A percentile compares a stretch with the other conserved stretches of the same genome.
phyloP scores from a whole-genome alignment of 768 basidiomycete species.

The Mycena filopes region DNA sequence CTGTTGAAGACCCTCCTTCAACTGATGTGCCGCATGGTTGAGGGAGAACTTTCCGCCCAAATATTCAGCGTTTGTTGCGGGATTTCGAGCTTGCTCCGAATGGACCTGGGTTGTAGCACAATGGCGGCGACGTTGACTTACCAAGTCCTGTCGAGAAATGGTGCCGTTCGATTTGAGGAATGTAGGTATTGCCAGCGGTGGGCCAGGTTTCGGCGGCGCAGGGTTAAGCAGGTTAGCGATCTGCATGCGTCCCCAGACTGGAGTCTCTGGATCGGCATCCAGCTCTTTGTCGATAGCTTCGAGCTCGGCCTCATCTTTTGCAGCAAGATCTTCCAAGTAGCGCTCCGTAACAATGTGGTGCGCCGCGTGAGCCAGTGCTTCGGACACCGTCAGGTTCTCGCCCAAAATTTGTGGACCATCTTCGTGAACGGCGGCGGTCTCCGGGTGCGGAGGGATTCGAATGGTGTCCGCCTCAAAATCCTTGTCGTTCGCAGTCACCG shows the following conservation, averaged over 20 bases:
- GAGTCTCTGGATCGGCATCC: neutral
- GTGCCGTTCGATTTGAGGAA: neutral
- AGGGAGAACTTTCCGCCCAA: conserved; percentile 15
- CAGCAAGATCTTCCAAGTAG: neutral
- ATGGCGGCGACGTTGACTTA: conserved; percentile 1
- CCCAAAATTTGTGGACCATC: neutral
- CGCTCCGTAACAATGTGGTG: conserved; percentile 4
- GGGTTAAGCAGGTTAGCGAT: conserved; percentile 12
- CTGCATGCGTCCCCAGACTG: neutral
- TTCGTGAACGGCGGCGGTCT: neutral
- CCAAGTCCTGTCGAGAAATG: neutral
- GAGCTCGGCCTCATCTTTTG: conserved; percentile 7
- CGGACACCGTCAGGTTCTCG: conserved; percentile 2
- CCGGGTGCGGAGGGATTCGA: neutral
- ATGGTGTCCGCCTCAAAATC: conserved; percentile 1
- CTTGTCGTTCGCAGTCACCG: neutral
- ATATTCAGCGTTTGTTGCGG: neutral
- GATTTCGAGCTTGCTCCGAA: neutral
- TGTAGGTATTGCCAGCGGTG: neutral
- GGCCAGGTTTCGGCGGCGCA: neutral
- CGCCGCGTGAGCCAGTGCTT: neutral
- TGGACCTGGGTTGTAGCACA: conserved; percentile 3
- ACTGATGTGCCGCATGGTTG: conserved; percentile 15
- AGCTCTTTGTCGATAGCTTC: conserved; percentile 6
- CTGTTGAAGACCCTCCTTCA: conserved; percentile 5